phyloP scores from a whole-genome alignment of 1,284 basidiomycete genomes.

The Singerocomus inundabilis region DNA sequence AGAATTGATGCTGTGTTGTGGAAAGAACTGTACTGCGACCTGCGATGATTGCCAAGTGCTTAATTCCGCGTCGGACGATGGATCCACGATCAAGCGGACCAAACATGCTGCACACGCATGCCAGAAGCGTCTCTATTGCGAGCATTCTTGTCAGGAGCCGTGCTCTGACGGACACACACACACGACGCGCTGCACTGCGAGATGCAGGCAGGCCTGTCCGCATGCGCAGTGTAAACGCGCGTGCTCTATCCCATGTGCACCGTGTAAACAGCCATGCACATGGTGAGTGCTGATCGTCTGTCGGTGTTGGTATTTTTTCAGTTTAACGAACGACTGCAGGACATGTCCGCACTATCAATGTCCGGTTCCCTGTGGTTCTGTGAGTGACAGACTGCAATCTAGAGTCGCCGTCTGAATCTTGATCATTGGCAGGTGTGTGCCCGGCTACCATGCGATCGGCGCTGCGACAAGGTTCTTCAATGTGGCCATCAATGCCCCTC shows the following conservation, averaged over 20 bases:
- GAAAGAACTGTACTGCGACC: slow-evolving; percentile 45
- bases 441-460: slow-evolving; percentile 62
- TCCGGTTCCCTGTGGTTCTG: slow-evolving; percentile 69
- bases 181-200: slow-evolving; percentile 42
- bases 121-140: slow-evolving; percentile 53
- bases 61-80: slow-evolving; percentile 3
- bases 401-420: neutral
- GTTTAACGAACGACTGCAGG: slow-evolving; percentile 33
- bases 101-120: slow-evolving; percentile 52
- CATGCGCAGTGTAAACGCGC: slow-evolving; percentile 48
- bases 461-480: slow-evolving; percentile 45
- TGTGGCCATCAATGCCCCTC: slow-evolving; percentile 73
- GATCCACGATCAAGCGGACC: slow-evolving; percentile 25
- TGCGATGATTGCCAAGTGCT: slow-evolving; percentile 55
- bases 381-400: slow-evolving; percentile 37
- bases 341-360: slow-evolving; percentile 54
- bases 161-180: slow-evolving; percentile 57
- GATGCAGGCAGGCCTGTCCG: slow-evolving; percentile 56
- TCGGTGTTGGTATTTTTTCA: neutral
- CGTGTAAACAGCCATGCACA: slow-evolving; percentile 60
- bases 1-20: slow-evolving; percentile 52
- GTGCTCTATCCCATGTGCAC: slow-evolving; percentile 59
- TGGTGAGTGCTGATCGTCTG: slow-evolving; percentile 42
- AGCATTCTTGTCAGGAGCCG: slow-evolving; percentile 50
- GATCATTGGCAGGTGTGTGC: slow-evolving; percentile 54